phyloP scores from a whole-genome alignment of 371 early-diverging fungal genomes.

The Rhizopus microsporus region DNA sequence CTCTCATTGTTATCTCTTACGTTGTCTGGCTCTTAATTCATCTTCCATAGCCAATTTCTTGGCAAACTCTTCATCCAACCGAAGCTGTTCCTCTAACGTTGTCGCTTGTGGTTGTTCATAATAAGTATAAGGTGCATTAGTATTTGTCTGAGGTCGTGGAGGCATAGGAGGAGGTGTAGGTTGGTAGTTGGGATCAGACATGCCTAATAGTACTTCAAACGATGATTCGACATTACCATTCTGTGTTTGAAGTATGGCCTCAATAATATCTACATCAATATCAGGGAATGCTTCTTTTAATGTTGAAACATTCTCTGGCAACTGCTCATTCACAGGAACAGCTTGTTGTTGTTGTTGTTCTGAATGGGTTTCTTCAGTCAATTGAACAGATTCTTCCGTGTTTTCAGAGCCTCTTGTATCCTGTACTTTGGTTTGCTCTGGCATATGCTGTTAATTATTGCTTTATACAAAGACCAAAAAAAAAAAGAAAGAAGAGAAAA shows the following conservation, averaged over 20 bases:
- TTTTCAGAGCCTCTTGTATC: neutral
- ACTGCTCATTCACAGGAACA: neutral
- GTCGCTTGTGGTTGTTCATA: slow-evolving; percentile 22
- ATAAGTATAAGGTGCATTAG: slow-evolving; percentile 18
- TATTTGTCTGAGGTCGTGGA: slow-evolving; percentile 22
- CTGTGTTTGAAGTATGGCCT: slow-evolving; percentile 44
- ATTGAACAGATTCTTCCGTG: neutral
- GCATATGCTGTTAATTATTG: neutral
- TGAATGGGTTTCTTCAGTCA: neutral
- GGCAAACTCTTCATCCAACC: slow-evolving; percentile 50
- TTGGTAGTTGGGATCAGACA: slow-evolving; percentile 49
- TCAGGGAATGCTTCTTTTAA: slow-evolving; percentile 54
- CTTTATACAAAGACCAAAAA: neutral
- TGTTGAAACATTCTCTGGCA: slow-evolving; percentile 18
- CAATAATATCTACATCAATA: slow-evolving; percentile 47
- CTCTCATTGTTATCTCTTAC: slow-evolving; percentile 11
- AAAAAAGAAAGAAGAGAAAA: neutral
- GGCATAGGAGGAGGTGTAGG: slow-evolving; percentile 40
- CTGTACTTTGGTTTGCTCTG: neutral
- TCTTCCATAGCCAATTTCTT: slow-evolving; percentile 44
- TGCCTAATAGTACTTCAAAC: slow-evolving; percentile 43
- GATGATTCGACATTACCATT: slow-evolving; percentile 36
- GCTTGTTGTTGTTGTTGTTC: neutral
- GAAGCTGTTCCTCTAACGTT: slow-evolving; percentile 45
- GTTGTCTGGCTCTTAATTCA: slow-evolving; percentile 20